These are phyloP conservation scores for Gossypium anomalum DNA, from an alignment of 345 rosid genomes.

Conservation along the genomic window DNA sequence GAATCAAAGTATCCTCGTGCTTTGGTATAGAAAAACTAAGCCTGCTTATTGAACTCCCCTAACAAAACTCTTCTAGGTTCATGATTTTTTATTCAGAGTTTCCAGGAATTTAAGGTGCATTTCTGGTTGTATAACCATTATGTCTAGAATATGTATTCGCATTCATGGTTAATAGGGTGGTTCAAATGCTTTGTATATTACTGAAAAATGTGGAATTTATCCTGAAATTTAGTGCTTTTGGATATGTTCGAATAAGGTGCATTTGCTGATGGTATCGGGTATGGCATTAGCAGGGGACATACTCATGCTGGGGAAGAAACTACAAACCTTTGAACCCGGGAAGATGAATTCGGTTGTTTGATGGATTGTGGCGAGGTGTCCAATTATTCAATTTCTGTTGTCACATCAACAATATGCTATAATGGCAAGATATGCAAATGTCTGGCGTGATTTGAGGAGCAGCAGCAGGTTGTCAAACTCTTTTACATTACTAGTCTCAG, in stretches of 20 bases:
- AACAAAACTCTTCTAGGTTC: not conserved
- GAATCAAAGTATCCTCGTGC: not conserved
- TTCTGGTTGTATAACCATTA: not conserved
- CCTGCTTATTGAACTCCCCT: not conserved
- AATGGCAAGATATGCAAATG: conserved; percentile 10
- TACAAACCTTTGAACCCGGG: conserved; percentile 40
- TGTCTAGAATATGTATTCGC: not conserved
- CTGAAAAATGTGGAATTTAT: not conserved
- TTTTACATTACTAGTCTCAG: not conserved
- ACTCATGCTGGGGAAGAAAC: conserved; percentile 72
- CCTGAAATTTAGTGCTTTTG: not conserved
- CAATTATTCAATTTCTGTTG: not conserved
- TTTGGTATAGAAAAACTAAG: not conserved
- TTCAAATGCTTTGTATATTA: not conserved
- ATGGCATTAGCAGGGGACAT: conserved; percentile 39
- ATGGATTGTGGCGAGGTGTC: not conserved
- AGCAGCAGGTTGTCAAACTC: conserved; percentile 17
- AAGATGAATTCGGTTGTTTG: conserved; percentile 21
- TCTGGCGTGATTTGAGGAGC: conserved; percentile 6
- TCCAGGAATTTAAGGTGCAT: not conserved
- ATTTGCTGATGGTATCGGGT: conserved; percentile 6
- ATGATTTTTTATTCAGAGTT: not conserved
- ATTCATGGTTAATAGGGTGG: not conserved
- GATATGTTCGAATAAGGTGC: not conserved
- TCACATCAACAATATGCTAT: conserved; percentile 4